phyloP scores from a whole-genome alignment of 345 rosid species.

The Conringia planisiliqua region DNA sequence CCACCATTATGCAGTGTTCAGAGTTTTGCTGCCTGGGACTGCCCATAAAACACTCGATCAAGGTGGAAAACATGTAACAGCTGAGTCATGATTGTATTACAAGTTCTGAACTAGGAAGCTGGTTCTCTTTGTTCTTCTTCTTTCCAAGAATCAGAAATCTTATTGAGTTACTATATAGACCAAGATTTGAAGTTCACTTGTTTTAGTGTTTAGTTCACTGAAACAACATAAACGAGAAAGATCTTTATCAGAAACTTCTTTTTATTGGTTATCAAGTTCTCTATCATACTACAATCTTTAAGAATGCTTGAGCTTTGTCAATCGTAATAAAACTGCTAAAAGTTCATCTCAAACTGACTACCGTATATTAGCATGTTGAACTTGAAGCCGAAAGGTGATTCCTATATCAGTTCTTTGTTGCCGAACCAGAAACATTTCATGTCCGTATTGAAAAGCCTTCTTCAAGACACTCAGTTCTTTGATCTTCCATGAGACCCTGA shows the following conservation, averaged over 20 bases:
- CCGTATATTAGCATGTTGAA: neutral
- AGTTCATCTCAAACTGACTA: neutral
- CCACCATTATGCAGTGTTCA: conserved; percentile 92
- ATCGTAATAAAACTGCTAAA: neutral
- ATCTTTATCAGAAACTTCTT: neutral
- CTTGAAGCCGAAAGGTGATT: neutral
- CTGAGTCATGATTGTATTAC: neutral
- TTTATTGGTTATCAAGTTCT: neutral
- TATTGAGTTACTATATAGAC: neutral
- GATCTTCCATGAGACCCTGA: conserved; percentile 63
- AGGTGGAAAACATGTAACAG: neutral
- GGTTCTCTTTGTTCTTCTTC: neutral
- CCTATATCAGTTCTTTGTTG: neutral
- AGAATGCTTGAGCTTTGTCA: neutral
- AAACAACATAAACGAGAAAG: neutral
- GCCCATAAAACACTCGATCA: neutral
- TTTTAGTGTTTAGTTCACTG: neutral
- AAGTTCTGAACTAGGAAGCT: neutral
- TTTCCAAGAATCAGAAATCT: neutral
- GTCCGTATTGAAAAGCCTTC: conserved; percentile 54
- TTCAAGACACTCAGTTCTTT: conserved; percentile 66
- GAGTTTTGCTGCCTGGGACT: conserved; percentile 46
- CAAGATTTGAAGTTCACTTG: neutral
- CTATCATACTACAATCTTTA: neutral
- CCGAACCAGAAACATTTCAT: conserved; percentile 12